A percentile compares a stretch with the other conserved stretches of the same genome.
phyloP scores from a whole-genome alignment of 208 protist genomes.

The Crithidia sp. region DNA sequence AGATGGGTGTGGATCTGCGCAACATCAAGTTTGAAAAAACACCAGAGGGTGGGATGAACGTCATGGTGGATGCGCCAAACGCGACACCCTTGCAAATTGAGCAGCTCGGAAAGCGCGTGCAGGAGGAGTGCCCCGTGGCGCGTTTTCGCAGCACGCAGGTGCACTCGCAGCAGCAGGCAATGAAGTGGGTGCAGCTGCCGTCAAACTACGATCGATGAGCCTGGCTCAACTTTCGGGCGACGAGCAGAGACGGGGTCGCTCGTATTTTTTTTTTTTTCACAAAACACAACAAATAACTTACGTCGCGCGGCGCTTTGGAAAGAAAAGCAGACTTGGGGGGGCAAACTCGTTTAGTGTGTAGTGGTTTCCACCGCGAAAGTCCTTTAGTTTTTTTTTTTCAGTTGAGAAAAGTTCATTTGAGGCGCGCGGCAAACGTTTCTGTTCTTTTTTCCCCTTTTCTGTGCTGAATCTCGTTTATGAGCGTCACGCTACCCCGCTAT shows the following conservation, averaged over 20 bases:
- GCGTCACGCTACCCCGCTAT: too few relatives aligned
- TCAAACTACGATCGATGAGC: constrained; percentile 67
- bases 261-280: constrained; percentile 2
- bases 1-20: constrained; percentile 74
- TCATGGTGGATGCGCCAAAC: constrained; percentile 82
- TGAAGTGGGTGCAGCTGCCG: constrained; percentile 84
- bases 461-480: too few relatives aligned
- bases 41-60: constrained; percentile 70
- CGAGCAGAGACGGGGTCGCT: background rate
- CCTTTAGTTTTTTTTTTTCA: too few relatives aligned
- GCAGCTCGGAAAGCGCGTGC: constrained; percentile 77
- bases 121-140: constrained; percentile 89
- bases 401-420: too few relatives aligned
- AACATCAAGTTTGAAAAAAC: constrained; percentile 84
- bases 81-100: constrained; percentile 89
- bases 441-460: too few relatives aligned
- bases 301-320: too few relatives aligned
- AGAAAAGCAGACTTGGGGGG: too few relatives aligned
- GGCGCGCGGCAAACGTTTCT: too few relatives aligned
- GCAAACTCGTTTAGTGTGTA: too few relatives aligned
- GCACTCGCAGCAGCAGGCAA: constrained; percentile 58
- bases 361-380: too few relatives aligned
- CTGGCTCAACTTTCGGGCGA: background rate
- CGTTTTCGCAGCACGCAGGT: constrained; percentile 85
- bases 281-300: background rate